Base-by-base conservation (phyloP, 305 asterid genomes). In the Caryopteris hybrid region DNA sequence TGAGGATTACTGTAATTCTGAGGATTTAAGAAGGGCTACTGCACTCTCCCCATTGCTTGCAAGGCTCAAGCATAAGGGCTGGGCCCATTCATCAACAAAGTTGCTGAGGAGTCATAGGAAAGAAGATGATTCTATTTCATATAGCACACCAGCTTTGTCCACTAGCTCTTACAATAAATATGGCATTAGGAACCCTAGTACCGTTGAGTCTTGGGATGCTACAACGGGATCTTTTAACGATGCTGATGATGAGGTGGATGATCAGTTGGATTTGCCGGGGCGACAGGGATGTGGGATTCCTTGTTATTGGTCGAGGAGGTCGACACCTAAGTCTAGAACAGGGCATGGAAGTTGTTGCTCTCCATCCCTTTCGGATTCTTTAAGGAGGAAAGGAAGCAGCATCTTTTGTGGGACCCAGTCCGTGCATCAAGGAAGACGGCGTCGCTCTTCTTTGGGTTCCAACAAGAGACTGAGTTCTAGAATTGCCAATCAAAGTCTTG, bases 261-360 rank as follows among this genome's bases (percentile, higher is more conserved):
- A 84, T 63, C 92, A 69, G 47, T 80, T 85, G 72, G 98, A 87
- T 79, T 83, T 93, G 31, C 84, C 86, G 0, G 96, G 95, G 18
- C 80, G 85, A 34, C 82, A 78, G 23, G 97, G 98, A 23, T 93
- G 97, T 74, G 98, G 97, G 53, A 90, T 93, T 70, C 84, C 97
- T 27, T 93, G 96, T 81, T 87, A 90, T 73, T 90, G 97, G 98
- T 93, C 98, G 42, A 90, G 74, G 74, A 85, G 90, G 76, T 85
- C 95, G 2, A 87, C 98, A 0, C 96, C 96, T 29, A 91, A 82
- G 82, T 87, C 88, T 48, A 79, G 92, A 78, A 74, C 71, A 1
- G 87, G 91, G 45, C 76, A 78, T 54, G 89, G 93, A 52, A 86
- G 91, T 65, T 77, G 85, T 66, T 89, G 73, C 57, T 89, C 99